These are phyloP conservation scores for Apiotrichum siamense DNA, from an alignment of 1,284 basidiomycete species.

Conservation along the genomic window DNA sequence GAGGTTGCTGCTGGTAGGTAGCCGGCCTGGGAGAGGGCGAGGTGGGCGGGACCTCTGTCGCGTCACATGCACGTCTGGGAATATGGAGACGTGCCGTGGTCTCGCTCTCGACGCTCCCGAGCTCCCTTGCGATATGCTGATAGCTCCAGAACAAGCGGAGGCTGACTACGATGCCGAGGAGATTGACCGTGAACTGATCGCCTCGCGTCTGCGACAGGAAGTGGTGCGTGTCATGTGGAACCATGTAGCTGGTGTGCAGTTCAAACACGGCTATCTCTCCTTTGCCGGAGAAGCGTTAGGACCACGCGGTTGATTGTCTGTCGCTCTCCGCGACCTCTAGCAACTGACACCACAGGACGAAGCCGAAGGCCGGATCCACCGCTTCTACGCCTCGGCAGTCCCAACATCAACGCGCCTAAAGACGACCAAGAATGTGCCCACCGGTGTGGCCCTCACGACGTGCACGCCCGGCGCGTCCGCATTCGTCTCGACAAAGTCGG, in stretches of 20 bases:
- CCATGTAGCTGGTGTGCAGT: neutral
- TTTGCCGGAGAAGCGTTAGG: too few species aligned
- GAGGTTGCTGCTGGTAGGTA: conserved; percentile 62
- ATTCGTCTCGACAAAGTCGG: conserved; percentile 72
- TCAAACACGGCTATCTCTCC: too few species aligned
- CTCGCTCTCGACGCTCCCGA: neutral
- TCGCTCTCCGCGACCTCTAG: too few species aligned
- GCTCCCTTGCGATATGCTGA: conserved; percentile 3
- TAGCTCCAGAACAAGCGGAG: conserved; percentile 48
- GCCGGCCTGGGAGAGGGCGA: neutral
- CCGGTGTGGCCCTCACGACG: conserved; percentile 9
- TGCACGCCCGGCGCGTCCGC: too few species aligned
- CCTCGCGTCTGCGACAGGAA: conserved; percentile 80
- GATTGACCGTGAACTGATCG: conserved; percentile 85
- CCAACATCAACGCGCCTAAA: conserved; percentile 4
- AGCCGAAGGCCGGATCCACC: conserved; percentile 43
- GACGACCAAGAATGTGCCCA: conserved; percentile 8
- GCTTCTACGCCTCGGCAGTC: conserved; percentile 47
- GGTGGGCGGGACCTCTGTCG: too few species aligned
- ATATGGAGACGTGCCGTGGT: neutral
- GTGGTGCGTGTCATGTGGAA: conserved; percentile 52
- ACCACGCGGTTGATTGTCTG: neutral
- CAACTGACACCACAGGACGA: conserved; percentile 33
- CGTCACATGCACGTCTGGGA: too few species aligned
- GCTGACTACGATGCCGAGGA: conserved; percentile 89